Evolutionary conservation across 257 asterid species (phyloP), one percentile per base, ranked within the genome.

Genomic region (Solanum raphanifolium): DNA sequence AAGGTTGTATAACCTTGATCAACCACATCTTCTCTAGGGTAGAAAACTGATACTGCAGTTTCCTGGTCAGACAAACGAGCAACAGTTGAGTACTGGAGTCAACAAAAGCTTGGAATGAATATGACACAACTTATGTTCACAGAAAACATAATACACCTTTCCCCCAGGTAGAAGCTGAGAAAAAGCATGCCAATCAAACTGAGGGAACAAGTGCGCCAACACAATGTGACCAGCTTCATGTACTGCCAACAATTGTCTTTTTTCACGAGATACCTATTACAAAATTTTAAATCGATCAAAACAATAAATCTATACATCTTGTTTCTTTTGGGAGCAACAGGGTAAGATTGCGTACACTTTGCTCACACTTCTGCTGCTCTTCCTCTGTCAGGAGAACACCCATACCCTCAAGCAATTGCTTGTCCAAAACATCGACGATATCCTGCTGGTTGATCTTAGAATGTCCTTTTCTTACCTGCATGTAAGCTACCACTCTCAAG

Each of bases 131-230:
- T 43, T 39, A 78, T 73, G 34, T 35, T 29, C 20, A 41, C 39
- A 15, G 66, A 35, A 66, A 72, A 31, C 60, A 87, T 46, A 55
- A 86, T 89, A 97, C 65, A 55, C 99, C 96, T 95, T 95, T 90
- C 99, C 99, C 62, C 99, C 99, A 83, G 99, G 99, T 79, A 97
- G 93, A 88, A 97, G 96, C 98, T 97, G 99, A 88, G 99, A 95
- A 91, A 97, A 97, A 79, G 99, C 99, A 92, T 97, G 99, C 99
- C 98, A 95, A 91, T 97, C 99, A 91, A 94, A 97, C 87, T 91
- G 93, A 83, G 99, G 99, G 91, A 97, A 97, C 90, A 97, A 92
- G 91, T 97, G 99, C 76, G 99, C 98, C 95, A 97, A 92, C 88
- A 97, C 93, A 88, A 97, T 91, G 92, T 97, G 99, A 83, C 99